Evolutionary conservation across 2,329 filamentous ascomycete genomes (phyloP).

Genomic region (Tolypocladium ovalisporum): DNA sequence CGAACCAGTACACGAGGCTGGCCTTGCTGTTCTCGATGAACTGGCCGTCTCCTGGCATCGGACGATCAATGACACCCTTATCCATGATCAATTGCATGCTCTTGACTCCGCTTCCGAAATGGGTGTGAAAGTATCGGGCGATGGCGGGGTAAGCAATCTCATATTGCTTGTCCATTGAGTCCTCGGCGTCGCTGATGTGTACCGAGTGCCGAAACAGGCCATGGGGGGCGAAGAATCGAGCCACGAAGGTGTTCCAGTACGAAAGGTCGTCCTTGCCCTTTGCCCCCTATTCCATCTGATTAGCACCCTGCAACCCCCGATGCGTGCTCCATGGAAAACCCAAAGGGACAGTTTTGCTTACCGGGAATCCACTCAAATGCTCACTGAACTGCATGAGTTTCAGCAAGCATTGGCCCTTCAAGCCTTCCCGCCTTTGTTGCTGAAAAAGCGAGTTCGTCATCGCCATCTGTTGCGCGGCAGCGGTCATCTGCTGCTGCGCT

Average conservation of each 20-base stretch:
- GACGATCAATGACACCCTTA: constrained; percentile 43
- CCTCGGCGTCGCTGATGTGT: constrained; percentile 43
- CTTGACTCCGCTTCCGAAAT: constrained; percentile 77
- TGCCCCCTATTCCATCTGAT: constrained; percentile 29
- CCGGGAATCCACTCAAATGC: constrained; percentile 46
- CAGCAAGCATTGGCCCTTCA: constrained; percentile 47
- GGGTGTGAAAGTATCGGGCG: constrained; percentile 79
- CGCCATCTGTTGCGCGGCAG: constrained; percentile 23
- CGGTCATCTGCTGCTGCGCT: constrained; percentile 17
- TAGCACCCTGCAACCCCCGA: not conserved
- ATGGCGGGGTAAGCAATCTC: constrained; percentile 76
- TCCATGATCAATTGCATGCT: constrained; percentile 82
- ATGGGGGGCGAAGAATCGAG: constrained; percentile 66
- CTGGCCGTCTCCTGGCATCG: constrained; percentile 52
- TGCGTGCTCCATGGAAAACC: not conserved
- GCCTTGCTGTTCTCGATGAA: constrained; percentile 67
- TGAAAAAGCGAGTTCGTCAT: constrained; percentile 24
- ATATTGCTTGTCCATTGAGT: constrained; percentile 62
- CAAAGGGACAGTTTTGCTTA: constrained; percentile 21
- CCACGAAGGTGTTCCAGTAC: constrained; percentile 73
- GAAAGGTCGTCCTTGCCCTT: constrained; percentile 56
- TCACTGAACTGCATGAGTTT: constrained; percentile 54
- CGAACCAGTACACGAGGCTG: constrained; percentile 82
- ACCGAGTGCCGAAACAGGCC: constrained; percentile 70
- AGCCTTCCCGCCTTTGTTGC: constrained; percentile 37